Conservation (phyloP, 2,329 filamentous ascomycete species). For the Alternaria consortialis region DNA sequence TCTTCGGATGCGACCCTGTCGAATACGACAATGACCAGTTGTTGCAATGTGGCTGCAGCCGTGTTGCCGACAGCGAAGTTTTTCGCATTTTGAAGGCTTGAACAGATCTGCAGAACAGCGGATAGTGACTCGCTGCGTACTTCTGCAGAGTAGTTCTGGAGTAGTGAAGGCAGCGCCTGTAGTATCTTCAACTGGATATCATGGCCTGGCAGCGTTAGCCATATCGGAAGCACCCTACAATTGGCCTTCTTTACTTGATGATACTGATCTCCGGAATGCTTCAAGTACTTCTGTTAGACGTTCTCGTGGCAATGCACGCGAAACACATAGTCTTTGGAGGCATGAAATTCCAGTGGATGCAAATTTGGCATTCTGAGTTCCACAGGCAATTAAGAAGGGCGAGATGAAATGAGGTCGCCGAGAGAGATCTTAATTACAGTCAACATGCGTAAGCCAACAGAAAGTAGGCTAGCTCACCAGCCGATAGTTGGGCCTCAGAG, state of each 20-base stretch:
- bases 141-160: conserved; percentile 88
- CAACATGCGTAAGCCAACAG: not conserved
- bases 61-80: conserved; percentile 95
- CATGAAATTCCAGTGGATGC: conserved; percentile 87
- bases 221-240: not conserved
- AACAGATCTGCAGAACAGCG: conserved; percentile 87
- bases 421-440: conserved; percentile 72
- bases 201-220: conserved; percentile 60
- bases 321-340: conserved; percentile 86
- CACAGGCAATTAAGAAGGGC: conserved; percentile 92
- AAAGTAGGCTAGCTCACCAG: conserved; percentile 60
- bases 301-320: conserved; percentile 78
- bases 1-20: conserved; percentile 89
- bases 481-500: conserved; percentile 78
- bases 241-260: conserved; percentile 64
- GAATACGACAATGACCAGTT: conserved; percentile 90
- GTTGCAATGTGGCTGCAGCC: conserved; percentile 93
- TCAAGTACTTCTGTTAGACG: conserved; percentile 87
- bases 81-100: conserved; percentile 88
- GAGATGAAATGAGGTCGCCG: conserved; percentile 85
- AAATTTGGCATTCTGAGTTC: conserved; percentile 88
- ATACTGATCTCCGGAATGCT: conserved; percentile 83
- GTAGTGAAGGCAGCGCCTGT: conserved; percentile 85
- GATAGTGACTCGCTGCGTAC: conserved; percentile 83
- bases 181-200: conserved; percentile 97